A percentile compares a stretch with the other conserved stretches of the same genome.
These are phyloP conservation scores for Microthlaspi erraticum DNA, from an alignment of 345 rosid genomes.

Conservation along the genomic window DNA sequence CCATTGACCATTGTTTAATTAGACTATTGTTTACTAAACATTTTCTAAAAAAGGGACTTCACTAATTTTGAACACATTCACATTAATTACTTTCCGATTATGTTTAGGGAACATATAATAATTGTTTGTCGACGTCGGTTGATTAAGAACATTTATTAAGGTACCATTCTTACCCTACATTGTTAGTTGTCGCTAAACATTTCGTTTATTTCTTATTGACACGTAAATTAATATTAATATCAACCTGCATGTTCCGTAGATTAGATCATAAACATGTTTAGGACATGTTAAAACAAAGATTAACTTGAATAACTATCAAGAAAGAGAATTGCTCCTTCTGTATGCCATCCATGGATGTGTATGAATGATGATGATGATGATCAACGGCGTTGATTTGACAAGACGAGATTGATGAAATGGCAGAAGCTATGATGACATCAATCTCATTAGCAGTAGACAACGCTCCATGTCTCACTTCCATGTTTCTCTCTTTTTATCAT, in stretches of 20 bases:
- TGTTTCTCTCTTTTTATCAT: conserved; percentile 40
- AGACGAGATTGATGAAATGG: conserved; percentile 29
- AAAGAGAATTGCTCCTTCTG: conserved; percentile 15
- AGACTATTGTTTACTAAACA: neutral
- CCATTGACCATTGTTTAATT: no score
- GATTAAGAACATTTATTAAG: conserved; percentile 9
- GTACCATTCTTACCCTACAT: conserved; percentile 16
- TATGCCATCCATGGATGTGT: conserved; percentile 26
- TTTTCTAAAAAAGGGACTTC: no score
- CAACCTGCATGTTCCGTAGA: conserved; percentile 3
- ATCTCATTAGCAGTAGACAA: conserved; percentile 37
- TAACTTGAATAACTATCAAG: conserved; percentile 3
- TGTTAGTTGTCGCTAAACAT: conserved; percentile 3
- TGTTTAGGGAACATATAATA: conserved; percentile 16
- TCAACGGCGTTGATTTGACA: conserved; percentile 41
- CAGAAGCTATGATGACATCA: conserved; percentile 37
- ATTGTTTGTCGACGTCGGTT: conserved; percentile 14
- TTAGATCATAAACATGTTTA: conserved; percentile 31
- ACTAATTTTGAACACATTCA: no score
- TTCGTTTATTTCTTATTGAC: conserved; percentile 3
- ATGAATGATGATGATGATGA: conserved; percentile 17
- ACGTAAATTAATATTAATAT: conserved; percentile 23
- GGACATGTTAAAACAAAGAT: conserved; percentile 26
- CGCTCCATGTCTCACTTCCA: conserved; percentile 43
- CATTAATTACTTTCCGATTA: neutral